Evolutionary conservation across 139 green algal genomes (phyloP), one percentile per base, ranked within the genome.

Genomic region (Coelastrella sp.): DNA sequence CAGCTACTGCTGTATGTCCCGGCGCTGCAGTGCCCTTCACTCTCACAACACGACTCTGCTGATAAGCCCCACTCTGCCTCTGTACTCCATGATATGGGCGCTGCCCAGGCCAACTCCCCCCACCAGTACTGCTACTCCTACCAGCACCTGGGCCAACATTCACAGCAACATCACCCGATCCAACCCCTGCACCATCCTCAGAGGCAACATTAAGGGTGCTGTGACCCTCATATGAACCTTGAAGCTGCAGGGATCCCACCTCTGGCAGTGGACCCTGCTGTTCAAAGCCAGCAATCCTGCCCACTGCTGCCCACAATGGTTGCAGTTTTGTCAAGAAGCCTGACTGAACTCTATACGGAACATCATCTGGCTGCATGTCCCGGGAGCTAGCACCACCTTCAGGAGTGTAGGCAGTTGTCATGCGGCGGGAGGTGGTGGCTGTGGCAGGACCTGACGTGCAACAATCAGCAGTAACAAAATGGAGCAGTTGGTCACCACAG

Each of bases 271-370:
- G 5, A 5, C 62, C 62, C 25, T 62, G 11, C 41, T 79, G 69
- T 8, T 51, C 5, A 25, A 82, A 82, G 8, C 75, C 75, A 35
- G 75, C 75, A 35, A 82, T 59, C 4, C 75, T 45, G 2, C 75
- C 75, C 6, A 82, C 75, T 15, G 75, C 41, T 7, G 34, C 66
- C 75, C 75, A 82, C 3, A 82, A 21, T 34, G 75, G 32, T 4
- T 60, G 51, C 11, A 82, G 15, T 53, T 82, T 82, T 5, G 27
- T 32, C 17, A 64, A 21, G 53, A 64, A 64, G 6, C 53, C 53
- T 32, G 30, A 27, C 27, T 19, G 17, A 32, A n/a, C 53, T 32
- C 7, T 5, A 9, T 19, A 1, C 53, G 27, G 53, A 9, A 5
- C 30, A 9, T 19, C 6, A 9, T 64, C 19, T 21, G 30, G 6